These are phyloP conservation scores for Passalora sequoiae DNA, from an alignment of 2,329 filamentous ascomycete genomes.

Conservation along the genomic window DNA sequence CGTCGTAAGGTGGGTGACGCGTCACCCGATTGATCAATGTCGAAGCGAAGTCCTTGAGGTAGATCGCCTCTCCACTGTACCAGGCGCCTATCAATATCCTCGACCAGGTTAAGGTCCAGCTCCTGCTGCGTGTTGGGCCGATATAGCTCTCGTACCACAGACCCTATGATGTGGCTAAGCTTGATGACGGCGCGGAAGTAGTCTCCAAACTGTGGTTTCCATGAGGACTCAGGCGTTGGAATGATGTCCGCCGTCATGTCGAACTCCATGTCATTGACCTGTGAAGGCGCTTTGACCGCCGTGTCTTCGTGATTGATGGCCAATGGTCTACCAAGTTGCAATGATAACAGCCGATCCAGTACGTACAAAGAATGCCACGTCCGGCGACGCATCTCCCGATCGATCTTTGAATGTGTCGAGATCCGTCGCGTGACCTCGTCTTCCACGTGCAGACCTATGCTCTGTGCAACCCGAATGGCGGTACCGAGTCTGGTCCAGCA, in stretches of 20 bases:
- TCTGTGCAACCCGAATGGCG: neutral
- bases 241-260: conserved; percentile 8
- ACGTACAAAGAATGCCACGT: conserved; percentile 3
- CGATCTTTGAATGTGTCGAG: neutral
- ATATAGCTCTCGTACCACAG: conserved; percentile 11
- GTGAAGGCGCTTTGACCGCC: neutral
- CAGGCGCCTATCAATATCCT: conserved; percentile 10
- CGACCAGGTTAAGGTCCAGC: conserved; percentile 4
- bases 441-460: conserved; percentile 5
- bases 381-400: conserved; percentile 3
- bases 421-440: neutral
- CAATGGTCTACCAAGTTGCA: conserved; percentile 1
- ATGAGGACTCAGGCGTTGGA: neutral
- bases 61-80: conserved; percentile 10
- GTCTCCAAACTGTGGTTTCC: conserved; percentile 4
- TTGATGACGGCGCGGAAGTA: conserved; percentile 3
- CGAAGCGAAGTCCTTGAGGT: conserved; percentile 11
- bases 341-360: neutral
- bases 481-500: conserved; percentile 1
- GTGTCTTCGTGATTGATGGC: conserved; percentile 2
- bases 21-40: conserved; percentile 9
- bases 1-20: neutral
- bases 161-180: conserved; percentile 7
- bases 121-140: conserved; percentile 5
- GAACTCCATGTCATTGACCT: conserved; percentile 8